Base-by-base conservation (phyloP, 1,139 yeast species). In the Citeromyces hawaiiensis region DNA sequence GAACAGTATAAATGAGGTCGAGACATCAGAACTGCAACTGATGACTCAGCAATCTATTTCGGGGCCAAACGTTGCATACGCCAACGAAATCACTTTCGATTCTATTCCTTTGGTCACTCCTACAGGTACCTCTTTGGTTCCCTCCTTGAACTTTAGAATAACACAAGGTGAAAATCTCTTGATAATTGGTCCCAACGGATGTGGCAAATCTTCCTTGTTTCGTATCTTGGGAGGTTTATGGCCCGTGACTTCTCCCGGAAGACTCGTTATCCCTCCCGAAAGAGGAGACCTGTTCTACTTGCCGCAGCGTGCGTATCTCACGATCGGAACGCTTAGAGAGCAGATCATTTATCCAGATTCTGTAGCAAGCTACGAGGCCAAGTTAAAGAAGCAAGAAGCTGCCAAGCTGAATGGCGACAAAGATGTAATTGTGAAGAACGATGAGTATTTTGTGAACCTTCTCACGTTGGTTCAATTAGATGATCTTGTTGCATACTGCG, bases 171-270 rank as follows among this genome's bases (percentile, higher is more conserved):
- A 87, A 42, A 94, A 88, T 58, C 65, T 88, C 43, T 67, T 88
- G 44, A 87, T 88, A 55, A 91, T 91, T 6, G 97, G 96, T 0
- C 96, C 96, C 7, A 88, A 88, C 54, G 96, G 96, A 2, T 83
- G 94, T 43, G 97, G 97, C 31, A 88, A 88, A 59, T 86, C 96
- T 0, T 87, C 96, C 0, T 63, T 88, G 43, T 88, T 88, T 59
- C 72, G 96, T 54, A 75, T 88, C 54, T 68, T 88, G 39, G 96
- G 96, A 41, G 96, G 96, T 0, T 67, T 88, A 47, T 88, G 97
- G 97, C 94, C 94, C 2, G 80, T 88, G 18, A 54, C 61, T 36
- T 71, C 72, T 39, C 70, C 63, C 23, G 78, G 85, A 27, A 61
- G 66, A 31, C 70, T 85, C 38, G 69, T 70, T 4, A 74, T 85